These are phyloP conservation scores for Theileria parva DNA, from an alignment of 169 alveolate species.

Conservation along the genomic window DNA sequence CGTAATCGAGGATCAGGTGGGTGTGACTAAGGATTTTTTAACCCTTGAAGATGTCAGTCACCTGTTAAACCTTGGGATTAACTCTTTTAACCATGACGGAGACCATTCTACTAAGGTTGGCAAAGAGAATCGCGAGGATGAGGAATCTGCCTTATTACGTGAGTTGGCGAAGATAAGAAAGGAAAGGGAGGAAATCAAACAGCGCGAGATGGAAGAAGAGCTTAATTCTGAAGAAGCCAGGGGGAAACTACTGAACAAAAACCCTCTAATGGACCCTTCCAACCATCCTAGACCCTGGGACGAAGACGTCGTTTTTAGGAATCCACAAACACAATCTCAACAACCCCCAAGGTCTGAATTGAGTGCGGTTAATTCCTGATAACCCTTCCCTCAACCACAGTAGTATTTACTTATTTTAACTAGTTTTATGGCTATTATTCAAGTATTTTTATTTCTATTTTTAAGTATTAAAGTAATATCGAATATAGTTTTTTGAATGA, in stretches of 20 bases:
- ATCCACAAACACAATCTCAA: constrained; percentile 45
- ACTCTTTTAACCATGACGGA: constrained; percentile 67
- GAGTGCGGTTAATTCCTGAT: constrained; percentile 28
- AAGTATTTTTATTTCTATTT: neutral
- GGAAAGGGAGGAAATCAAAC: constrained; percentile 84
- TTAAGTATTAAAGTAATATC: no score
- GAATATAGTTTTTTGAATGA: constrained; percentile 87
- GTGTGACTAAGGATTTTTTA: constrained; percentile 55
- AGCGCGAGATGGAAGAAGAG: constrained; percentile 72
- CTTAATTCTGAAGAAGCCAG: constrained; percentile 47
- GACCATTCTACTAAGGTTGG: constrained; percentile 60
- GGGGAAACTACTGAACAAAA: constrained; percentile 40
- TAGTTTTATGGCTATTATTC: neutral
- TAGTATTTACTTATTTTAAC: neutral
- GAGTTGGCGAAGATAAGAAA: constrained; percentile 90
- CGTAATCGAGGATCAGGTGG: constrained; percentile 48
- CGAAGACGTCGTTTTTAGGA: constrained; percentile 66
- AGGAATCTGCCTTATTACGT: constrained; percentile 85
- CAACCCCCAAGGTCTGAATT: neutral
- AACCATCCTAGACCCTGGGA: constrained; percentile 51
- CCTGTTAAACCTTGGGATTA: constrained; percentile 57
- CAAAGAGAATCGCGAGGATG: constrained; percentile 73
- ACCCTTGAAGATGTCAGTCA: constrained; percentile 61
- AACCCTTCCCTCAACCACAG: no score
- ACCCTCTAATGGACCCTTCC: constrained; percentile 51